Evolutionary conservation across 495 filamentous ascomycete species (phyloP), one percentile per base, ranked within the genome.

Genomic region (Trichoderma asperelloides): DNA sequence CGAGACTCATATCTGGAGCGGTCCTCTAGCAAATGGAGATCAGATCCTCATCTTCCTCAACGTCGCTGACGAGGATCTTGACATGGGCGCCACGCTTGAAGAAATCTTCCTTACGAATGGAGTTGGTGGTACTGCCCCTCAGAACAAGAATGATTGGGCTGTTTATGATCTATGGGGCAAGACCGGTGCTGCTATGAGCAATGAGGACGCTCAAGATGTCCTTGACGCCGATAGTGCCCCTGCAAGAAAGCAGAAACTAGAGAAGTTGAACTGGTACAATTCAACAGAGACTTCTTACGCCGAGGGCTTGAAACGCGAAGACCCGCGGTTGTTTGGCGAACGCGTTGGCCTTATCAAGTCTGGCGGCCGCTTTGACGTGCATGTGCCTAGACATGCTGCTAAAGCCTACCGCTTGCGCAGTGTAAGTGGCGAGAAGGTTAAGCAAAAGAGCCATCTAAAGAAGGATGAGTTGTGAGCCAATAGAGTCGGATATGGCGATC

Each of bases 91-190:
- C 11, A 81, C 80, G 1, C 76, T 86, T 27, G 73, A 74, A 9
- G 84, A 87, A 43, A 84, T 87, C 63, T 87, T 87, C 71, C 67
- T 82, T 70, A 79, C 80, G 45, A 70, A 72, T 28, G 76, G 78
- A 12, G 70, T 70, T 0, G 81, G 81, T 13, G 55, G 55, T 28
- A 77, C 72, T 4, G 78, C 77, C 8, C 65, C 71, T 2, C 72
- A 78, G 68, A 71, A 79, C 33, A 72, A 77, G 15, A 67, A 73
- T 67, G 62, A 66, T 0, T 86, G 84, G 84, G 81, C 83, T 67
- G 75, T 87, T 1, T 80, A 82, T 66, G 84, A 87, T 70, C 74
- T 87, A 1, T 87, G 85, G 85, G 84, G 77, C 21, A 78, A 81
- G 51, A 60, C 55, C 18, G 55, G 55, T 16, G 55, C 23, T 28